phyloP scores from a whole-genome alignment of 2,329 filamentous ascomycete species.

The Scortechinia acanthostroma region DNA sequence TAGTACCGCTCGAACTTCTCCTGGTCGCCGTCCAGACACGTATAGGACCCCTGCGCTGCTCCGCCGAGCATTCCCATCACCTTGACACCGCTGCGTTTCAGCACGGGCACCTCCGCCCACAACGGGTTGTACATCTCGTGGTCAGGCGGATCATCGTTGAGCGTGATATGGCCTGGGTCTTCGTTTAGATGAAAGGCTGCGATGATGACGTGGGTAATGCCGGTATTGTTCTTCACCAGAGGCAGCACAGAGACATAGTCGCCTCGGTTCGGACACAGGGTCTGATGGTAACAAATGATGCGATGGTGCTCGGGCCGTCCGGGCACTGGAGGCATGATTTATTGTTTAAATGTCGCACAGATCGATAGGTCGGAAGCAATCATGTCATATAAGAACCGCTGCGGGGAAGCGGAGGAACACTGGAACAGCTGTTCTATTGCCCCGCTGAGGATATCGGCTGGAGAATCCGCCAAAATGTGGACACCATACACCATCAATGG shows the following conservation, averaged over 20 bases:
- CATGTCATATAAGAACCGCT: too few relatives aligned
- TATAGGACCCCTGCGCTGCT: constrained; percentile 70
- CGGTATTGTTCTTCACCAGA: not conserved
- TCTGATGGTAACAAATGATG: not conserved
- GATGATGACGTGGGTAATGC: constrained; percentile 74
- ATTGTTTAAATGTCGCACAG: too few relatives aligned
- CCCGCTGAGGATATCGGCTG: too few relatives aligned
- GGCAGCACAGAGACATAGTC: not conserved
- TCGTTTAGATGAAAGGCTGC: constrained; percentile 80
- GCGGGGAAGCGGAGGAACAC: too few relatives aligned
- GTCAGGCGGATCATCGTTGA: constrained; percentile 74
- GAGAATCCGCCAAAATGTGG: too few relatives aligned
- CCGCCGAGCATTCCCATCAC: constrained; percentile 84
- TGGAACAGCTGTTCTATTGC: too few relatives aligned
- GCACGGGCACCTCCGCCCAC: constrained; percentile 69
- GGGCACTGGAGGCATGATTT: not conserved
- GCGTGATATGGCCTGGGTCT: constrained; percentile 55
- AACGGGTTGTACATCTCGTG: constrained; percentile 62
- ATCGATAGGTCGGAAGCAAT: too few relatives aligned
- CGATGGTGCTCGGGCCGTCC: not conserved
- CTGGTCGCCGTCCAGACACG: constrained; percentile 45
- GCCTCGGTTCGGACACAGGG: not conserved
- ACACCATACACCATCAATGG: too few relatives aligned
- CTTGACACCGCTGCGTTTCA: constrained; percentile 70
- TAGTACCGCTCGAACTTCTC: constrained; percentile 70